Evolutionary conservation across 176 grass and related monocot genomes (phyloP), one percentile per base, ranked within the genome.

Genomic region (Raddia distichophylla): DNA sequence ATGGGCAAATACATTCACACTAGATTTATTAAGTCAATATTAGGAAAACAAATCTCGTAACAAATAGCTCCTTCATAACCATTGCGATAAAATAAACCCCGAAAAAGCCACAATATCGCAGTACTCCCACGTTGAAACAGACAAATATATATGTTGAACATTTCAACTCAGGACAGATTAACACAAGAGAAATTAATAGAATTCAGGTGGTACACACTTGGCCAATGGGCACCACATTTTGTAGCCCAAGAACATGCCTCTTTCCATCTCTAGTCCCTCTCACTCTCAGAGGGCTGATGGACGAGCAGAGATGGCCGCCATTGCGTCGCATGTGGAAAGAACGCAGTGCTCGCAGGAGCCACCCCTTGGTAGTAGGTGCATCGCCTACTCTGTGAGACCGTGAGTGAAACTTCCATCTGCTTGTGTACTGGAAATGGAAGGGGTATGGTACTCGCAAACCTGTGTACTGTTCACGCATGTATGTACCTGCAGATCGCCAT

Each of bases 241-340:
- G 42, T 61, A 74, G 69, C 47, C 69, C 75, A 78, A 82, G 58
- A 87, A 76, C 55, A 18, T 49, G 64, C 54, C 68, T 84, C 54
- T 65, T 64, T 85, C 81, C 65, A 27, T 67, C 60, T 78, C 60
- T 6, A 56, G 81, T 85, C 77, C 76, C 82, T 86, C 78, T 86
- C 83, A 40, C 84, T 83, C 84, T 94, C 84, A 77, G 37, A 19
- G 58, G 71, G 85, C 57, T 83, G 46, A 16, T 71, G 76, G 85
- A 83, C 76, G 82, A 77, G 86, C 67, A 40, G 4, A 89, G 69
- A 80, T 63, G 60, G 67, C 46, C 42, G 19, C 37, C 37, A 40
- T 40, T 53, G 69, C 80, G 73, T 61, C 57, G 64, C 84, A 85
- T 85, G 82, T 89, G 79, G 76, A 87, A 84, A 68, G 10, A 40